phyloP scores from a whole-genome alignment of 1,284 basidiomycete genomes.

The Ceratobasidium sp. region DNA sequence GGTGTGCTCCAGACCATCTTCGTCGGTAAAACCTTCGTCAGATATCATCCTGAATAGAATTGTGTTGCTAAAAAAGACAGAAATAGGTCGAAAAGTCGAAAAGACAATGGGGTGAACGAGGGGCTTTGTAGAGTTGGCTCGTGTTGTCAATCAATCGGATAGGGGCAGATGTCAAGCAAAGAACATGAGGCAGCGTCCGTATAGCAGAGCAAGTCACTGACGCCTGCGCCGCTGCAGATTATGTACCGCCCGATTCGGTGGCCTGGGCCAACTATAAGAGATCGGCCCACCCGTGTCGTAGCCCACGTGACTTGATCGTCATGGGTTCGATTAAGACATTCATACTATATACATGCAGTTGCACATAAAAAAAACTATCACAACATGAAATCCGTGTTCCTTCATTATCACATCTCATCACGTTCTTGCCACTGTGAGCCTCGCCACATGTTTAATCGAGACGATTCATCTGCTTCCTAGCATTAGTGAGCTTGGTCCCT shows the following conservation, averaged over 20 bases:
- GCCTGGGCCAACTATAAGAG: constrained; percentile 8
- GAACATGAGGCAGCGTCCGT: constrained; percentile 22
- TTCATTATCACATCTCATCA: background rate
- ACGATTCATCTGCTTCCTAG: constrained; percentile 82
- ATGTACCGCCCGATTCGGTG: background rate
- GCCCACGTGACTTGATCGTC: constrained; percentile 30
- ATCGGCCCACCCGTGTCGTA: constrained; percentile 4
- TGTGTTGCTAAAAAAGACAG: background rate
- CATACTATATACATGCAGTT: background rate
- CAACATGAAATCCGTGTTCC: background rate
- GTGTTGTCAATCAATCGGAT: constrained; percentile 31
- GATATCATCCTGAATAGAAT: background rate
- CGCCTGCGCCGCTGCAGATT: constrained; percentile 30
- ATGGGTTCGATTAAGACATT: constrained; percentile 10
- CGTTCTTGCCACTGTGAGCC: background rate
- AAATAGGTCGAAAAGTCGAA: background rate
- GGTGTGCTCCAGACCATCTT: constrained; percentile 10
- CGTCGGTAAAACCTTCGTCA: constrained; percentile 33
- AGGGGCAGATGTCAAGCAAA: constrained; percentile 17
- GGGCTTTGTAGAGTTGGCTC: constrained; percentile 6
- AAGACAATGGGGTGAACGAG: background rate
- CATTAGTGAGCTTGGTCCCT: constrained; percentile 74
- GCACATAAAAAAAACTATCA: constrained; percentile 1
- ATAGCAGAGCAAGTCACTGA: constrained; percentile 18
- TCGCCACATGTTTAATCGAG: constrained; percentile 55